A percentile compares a stretch with the other conserved stretches of the same genome.
These are phyloP conservation scores for Lodderomyces margitis DNA, from an alignment of 1,139 yeast species.

Conservation along the genomic window DNA sequence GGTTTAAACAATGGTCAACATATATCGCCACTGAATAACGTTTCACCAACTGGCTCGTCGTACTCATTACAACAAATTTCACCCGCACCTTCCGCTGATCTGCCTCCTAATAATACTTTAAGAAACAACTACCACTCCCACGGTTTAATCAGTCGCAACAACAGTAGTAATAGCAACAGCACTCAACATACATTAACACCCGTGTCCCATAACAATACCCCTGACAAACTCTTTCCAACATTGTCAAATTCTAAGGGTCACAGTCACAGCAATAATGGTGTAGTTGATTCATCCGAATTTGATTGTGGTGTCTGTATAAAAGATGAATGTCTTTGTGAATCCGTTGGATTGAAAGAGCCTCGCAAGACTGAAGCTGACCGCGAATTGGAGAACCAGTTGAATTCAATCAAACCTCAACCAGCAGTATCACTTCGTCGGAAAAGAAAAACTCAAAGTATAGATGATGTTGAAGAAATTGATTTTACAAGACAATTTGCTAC, in stretches of 20 bases:
- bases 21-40: conserved; percentile 14
- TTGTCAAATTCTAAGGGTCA: not conserved
- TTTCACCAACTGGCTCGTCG: conserved; percentile 32
- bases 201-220: conserved; percentile 18
- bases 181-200: conserved; percentile 18
- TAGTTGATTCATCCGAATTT: conserved; percentile 20
- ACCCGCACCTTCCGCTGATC: conserved; percentile 56
- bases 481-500: conserved; percentile 47
- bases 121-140: not conserved
- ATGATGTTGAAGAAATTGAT: conserved; percentile 43
- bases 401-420: conserved; percentile 52
- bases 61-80: conserved; percentile 48
- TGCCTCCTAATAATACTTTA: conserved; percentile 28
- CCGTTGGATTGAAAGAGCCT: conserved; percentile 51
- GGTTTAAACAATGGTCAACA: conserved; percentile 9
- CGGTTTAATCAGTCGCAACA: conserved; percentile 1
- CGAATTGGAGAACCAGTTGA: conserved; percentile 32
- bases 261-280: conserved; percentile 2
- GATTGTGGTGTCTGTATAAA: conserved; percentile 69
- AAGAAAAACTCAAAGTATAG: conserved; percentile 17
- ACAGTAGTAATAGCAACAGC: not conserved
- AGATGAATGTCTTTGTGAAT: conserved; percentile 70
- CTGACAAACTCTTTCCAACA: conserved; percentile 4
- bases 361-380: conserved; percentile 4
- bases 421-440: conserved; percentile 58